Conservation (phyloP, 106 monocot species). For the Gastrodia elata region DNA sequence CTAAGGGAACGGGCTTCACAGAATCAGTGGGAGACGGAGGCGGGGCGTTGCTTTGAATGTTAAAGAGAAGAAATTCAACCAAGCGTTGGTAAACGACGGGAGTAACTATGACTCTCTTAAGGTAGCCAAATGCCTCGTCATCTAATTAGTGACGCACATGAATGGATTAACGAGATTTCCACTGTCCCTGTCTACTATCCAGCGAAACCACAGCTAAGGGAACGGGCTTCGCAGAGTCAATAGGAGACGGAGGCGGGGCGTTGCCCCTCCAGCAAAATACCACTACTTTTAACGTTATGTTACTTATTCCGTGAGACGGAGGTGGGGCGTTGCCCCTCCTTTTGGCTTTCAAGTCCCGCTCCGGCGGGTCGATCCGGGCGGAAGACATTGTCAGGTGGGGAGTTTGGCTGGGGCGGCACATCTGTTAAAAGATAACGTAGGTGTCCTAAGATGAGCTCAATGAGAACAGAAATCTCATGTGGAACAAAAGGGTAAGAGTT, state of each 20-base stretch:
- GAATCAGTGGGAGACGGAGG: no score
- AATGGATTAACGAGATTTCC: conserved; percentile 64
- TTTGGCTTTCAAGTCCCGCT: no score
- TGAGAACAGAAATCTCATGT: conserved; percentile 10
- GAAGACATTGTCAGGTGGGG: conserved; percentile 29
- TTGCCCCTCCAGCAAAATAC: no score
- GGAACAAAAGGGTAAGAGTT: no score
- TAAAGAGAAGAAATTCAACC: no score
- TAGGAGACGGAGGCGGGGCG: no score
- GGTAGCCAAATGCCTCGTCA: conserved; percentile 82
- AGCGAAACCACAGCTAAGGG: conserved; percentile 64
- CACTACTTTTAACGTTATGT: no score
- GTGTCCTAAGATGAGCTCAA: conserved; percentile 30
- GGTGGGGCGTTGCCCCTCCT: no score
- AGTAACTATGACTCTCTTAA: conserved; percentile 95
- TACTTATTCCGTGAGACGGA: no score
- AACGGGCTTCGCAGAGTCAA: no score
- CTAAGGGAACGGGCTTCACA: conserved; percentile 37
- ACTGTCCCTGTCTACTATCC: conserved; percentile 41
- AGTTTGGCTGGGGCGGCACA: conserved; percentile 30
- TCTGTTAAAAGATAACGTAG: conserved; percentile 30
- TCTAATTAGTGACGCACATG: conserved; percentile 65
- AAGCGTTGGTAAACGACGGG: conserved; percentile 63
- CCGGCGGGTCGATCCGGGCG: conserved; percentile 23
- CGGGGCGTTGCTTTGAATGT: no score